Base-by-base conservation (phyloP, 2,329 filamentous ascomycete species). In the Fonsecaea pugnacius region DNA sequence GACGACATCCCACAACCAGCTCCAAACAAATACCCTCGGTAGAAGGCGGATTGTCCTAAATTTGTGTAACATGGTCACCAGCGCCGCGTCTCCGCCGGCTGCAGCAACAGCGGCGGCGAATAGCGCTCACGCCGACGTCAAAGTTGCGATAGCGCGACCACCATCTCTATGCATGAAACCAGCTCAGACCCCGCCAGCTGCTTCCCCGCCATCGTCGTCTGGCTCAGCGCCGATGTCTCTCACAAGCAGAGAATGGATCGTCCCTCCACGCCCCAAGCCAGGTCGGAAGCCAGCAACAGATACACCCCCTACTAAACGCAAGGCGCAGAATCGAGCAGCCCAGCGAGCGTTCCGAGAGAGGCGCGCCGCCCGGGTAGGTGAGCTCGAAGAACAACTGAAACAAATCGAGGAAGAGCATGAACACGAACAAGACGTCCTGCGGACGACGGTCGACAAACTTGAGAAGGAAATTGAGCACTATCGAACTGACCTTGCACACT, bases 231-330 rank as follows among this genome's bases (percentile, higher is more conserved):
- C 78, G 65, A 73, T 78, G 59, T 81, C 83, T 58, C 86, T 93
- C 75, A 94, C 91, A 38, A 90, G 86, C 72, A 93, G 89, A 76
- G 90, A 94, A 86, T 95, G 91, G 91, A 84, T 94, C 27, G 88
- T 95, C 51, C 91, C 91, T 27, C 91, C 91, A 32, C 85, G 91
- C 66, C 91, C 91, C 53, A 94, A 93, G 82, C 94, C 95, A 24
- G 94, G 94, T 55, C 88, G 94, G 71, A 98, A 98, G 83, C 93
- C 94, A 2, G 91, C 92, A 53, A 96, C 91, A 38, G 93, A 97
- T 74, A 96, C 93, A 58, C 92, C 93, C 14, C 91, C 91, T 1
- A 96, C 92, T 50, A 96, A 96, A 80, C 87, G 95, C 70, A 96
- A 97, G 81, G 91, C 91, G 1, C 95, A 98, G 79, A 98, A 98